Percentiles rank a stretch among this genome's conserved stretches.
Evolutionary conservation across 192 early-diverging fungal genomes (phyloP).

Genomic region (Coemansia sp.): DNA sequence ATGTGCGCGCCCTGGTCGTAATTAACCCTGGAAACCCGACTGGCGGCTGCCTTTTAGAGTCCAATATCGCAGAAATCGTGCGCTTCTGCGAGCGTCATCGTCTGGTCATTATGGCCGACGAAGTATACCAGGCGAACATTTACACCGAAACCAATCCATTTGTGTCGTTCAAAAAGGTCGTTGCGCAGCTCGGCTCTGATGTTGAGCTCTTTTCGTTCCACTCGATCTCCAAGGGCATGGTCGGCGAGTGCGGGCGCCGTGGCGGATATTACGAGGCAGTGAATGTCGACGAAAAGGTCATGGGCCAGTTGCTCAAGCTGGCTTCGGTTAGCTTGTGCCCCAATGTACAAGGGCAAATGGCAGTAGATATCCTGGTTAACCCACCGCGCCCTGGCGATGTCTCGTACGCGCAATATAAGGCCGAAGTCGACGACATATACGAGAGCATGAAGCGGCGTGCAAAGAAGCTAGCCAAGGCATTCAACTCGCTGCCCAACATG

Average conservation of each 20-base stretch:
- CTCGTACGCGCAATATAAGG: slow-evolving; percentile 72
- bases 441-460: slow-evolving; percentile 81
- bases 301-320: slow-evolving; percentile 92
- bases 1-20: slow-evolving; percentile 92
- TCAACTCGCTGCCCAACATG: slow-evolving; percentile 82
- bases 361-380: slow-evolving; percentile 91
- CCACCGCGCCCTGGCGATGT: slow-evolving; percentile 82
- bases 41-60: slow-evolving; percentile 79
- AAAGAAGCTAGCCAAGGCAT: slow-evolving; percentile 68
- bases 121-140: slow-evolving; percentile 98
- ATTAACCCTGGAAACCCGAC: slow-evolving; percentile 99
- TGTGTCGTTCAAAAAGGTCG: slow-evolving; percentile 95
- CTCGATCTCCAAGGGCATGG: slow-evolving; percentile 95
- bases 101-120: slow-evolving; percentile 91
- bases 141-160: slow-evolving; percentile 84
- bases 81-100: slow-evolving; percentile 81
- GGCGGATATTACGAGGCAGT: slow-evolving; percentile 98
- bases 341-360: slow-evolving; percentile 92
- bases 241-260: slow-evolving; percentile 97
- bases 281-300: slow-evolving; percentile 71
- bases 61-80: slow-evolving; percentile 90
- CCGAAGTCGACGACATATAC: slow-evolving; percentile 75
- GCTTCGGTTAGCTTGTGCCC: slow-evolving; percentile 92
- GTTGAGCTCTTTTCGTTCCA: slow-evolving; percentile 97
- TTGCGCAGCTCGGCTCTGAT: slow-evolving; percentile 70